Evolutionary conservation across 1,284 basidiomycete species (phyloP).

Genomic region (Pisolithus thermaeus): DNA sequence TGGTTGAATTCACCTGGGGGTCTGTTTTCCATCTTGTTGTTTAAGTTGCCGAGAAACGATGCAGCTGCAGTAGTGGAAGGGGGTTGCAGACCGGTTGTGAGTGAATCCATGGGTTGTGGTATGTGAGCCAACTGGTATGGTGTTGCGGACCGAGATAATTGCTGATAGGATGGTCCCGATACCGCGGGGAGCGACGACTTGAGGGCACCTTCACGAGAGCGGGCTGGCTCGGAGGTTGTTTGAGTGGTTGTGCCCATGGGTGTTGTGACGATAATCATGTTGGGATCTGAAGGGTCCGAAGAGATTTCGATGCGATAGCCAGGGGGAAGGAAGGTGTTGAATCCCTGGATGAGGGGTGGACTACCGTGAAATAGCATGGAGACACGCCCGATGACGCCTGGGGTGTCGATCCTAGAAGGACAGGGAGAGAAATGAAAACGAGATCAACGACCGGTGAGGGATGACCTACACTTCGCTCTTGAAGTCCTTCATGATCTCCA

Average conservation of each 20-base stretch:
- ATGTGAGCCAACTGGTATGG: conserved; percentile 36
- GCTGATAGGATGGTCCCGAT: conserved; percentile 14
- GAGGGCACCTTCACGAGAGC: conserved; percentile 11
- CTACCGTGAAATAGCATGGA: conserved; percentile 94
- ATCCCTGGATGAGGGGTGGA: conserved; percentile 92
- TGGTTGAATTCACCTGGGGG: conserved; percentile 85
- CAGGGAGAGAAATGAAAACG: background rate
- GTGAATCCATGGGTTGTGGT: conserved; percentile 33
- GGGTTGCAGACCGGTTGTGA: conserved; percentile 33
- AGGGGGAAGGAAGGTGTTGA: conserved; percentile 97
- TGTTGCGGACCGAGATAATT: conserved; percentile 36
- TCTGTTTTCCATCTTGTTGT: conserved; percentile 41
- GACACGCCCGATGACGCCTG: conserved; percentile 96
- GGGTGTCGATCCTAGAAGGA: conserved; percentile 85
- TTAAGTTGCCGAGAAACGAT: conserved; percentile 53
- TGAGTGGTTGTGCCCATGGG: conserved; percentile 81
- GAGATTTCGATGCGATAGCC: conserved; percentile 96
- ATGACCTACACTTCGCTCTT: conserved; percentile 84
- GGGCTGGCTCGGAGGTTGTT: conserved; percentile 36
- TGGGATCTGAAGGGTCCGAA: conserved; percentile 64
- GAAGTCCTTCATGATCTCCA: conserved; percentile 99
- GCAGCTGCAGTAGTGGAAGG: conserved; percentile 49
- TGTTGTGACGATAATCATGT: conserved; percentile 92
- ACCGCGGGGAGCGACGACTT: conserved; percentile 13
- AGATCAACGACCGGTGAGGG: background rate